phyloP scores from a whole-genome alignment of 192 early-diverging fungal species.

The Backusella sp. region DNA sequence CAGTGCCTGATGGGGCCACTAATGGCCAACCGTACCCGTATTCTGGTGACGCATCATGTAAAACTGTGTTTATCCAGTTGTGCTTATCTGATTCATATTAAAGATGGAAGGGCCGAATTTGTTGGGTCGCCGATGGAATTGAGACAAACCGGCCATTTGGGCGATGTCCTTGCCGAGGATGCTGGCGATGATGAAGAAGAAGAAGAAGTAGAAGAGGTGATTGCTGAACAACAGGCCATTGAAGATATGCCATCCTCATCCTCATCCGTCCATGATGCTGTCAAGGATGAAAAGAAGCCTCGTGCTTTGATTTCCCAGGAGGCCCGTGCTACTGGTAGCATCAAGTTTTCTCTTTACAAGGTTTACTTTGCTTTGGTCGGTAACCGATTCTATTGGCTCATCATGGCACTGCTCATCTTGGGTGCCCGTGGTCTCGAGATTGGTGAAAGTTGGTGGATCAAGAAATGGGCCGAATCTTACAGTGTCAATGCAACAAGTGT shows the following conservation, averaged over 20 bases:
- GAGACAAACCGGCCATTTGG: conserved; percentile 28
- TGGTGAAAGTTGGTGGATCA: conserved; percentile 65
- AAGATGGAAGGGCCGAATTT: conserved; percentile 45
- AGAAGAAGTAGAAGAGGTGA: neutral
- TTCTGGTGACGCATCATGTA: conserved; percentile 84
- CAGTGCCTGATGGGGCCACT: conserved; percentile 76
- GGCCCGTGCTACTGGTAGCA: conserved; percentile 71
- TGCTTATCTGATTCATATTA: conserved; percentile 50
- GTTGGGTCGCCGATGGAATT: conserved; percentile 26
- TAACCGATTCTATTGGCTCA: conserved; percentile 58
- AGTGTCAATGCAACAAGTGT: neutral
- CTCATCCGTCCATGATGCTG: neutral
- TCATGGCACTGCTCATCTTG: conserved; percentile 41
- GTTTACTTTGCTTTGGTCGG: conserved; percentile 73
- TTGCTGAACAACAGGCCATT: neutral
- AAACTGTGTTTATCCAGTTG: conserved; percentile 57
- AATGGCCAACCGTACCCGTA: conserved; percentile 73
- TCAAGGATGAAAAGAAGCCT: conserved; percentile 22
- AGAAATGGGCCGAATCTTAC: conserved; percentile 50
- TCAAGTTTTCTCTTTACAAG: conserved; percentile 72
- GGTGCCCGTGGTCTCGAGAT: conserved; percentile 49
- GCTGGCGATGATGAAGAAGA: conserved; percentile 14
- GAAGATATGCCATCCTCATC: neutral
- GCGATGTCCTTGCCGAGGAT: conserved; percentile 36
- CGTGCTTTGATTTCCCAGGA: conserved; percentile 49